Evolutionary conservation across 1,284 basidiomycete species (phyloP).

Genomic region (Cutaneotrichosporon sp.): DNA sequence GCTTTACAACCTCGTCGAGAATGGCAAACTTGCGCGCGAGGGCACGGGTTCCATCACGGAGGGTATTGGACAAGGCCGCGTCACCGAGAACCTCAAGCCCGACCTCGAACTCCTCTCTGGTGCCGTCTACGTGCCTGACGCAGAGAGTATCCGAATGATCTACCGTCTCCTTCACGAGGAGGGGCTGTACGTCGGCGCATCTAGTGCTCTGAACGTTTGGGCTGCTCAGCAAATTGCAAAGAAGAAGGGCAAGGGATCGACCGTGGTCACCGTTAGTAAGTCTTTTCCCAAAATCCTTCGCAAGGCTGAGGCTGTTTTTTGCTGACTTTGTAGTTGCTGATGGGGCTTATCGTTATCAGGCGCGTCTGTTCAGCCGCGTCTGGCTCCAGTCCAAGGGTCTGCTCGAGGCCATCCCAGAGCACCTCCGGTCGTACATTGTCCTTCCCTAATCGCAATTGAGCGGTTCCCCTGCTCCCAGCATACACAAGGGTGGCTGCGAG

Average conservation of each 20-base stretch:
- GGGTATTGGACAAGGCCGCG: conserved; percentile 97
- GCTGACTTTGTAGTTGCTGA: background rate
- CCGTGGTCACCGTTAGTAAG: conserved; percentile 70
- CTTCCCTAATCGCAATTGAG: conserved; percentile 54
- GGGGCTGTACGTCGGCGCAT: conserved; percentile 95
- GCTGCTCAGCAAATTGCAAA: conserved; percentile 86
- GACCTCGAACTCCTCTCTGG: conserved; percentile 78
- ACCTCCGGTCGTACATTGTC: conserved; percentile 82
- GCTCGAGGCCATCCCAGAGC: conserved; percentile 73
- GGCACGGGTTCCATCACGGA: conserved; percentile 91
- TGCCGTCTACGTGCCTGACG: conserved; percentile 82
- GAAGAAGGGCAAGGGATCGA: conserved; percentile 74
- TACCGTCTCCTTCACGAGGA: conserved; percentile 90
- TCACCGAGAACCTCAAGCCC: conserved; percentile 89
- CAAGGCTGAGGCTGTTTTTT: background rate
- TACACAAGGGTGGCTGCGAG: background rate
- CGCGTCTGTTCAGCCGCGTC: conserved; percentile 87
- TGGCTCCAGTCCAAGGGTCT: conserved; percentile 88
- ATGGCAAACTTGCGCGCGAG: conserved; percentile 73
- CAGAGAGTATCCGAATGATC: conserved; percentile 87
- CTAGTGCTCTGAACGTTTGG: conserved; percentile 91
- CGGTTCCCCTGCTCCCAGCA: background rate
- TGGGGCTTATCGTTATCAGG: conserved; percentile 67
- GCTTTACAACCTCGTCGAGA: conserved; percentile 78
- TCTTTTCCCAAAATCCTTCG: background rate